Evolutionary conservation across 2,329 filamentous ascomycete genomes (phyloP).

Genomic region (Chaetomiaceae sp.): DNA sequence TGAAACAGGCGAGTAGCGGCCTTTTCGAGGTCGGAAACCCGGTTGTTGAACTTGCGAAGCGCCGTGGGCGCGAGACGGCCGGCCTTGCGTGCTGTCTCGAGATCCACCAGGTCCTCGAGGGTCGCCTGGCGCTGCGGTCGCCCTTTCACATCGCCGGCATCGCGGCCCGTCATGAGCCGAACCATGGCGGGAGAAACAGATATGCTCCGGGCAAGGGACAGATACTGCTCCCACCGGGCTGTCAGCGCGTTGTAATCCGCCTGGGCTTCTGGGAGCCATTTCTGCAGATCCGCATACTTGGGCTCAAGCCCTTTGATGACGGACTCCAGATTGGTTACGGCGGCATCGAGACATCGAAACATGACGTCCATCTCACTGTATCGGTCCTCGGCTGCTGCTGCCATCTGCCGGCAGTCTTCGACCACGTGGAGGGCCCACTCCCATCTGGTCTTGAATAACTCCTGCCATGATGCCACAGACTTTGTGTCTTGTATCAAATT

Average conservation of each 20-base stretch:
- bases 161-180: conserved; percentile 56
- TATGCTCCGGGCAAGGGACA: conserved; percentile 60
- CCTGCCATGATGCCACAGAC: conserved; percentile 81
- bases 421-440: conserved; percentile 72
- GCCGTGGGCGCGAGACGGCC: conserved; percentile 59
- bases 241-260: conserved; percentile 63
- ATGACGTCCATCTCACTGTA: conserved; percentile 73
- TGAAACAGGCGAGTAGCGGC: conserved; percentile 56
- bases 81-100: conserved; percentile 67
- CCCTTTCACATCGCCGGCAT: conserved; percentile 36
- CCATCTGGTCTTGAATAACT: conserved; percentile 74
- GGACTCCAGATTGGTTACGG: conserved; percentile 76
- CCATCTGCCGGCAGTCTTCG: conserved; percentile 64
- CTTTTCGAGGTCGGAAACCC: conserved; percentile 58
- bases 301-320: conserved; percentile 68
- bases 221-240: conserved; percentile 63
- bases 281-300: conserved; percentile 65
- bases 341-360: conserved; percentile 74
- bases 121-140: conserved; percentile 49
- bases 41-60: conserved; percentile 55
- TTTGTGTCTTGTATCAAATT: conserved; percentile 77
- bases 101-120: conserved; percentile 71
- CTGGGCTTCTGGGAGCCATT: conserved; percentile 64
- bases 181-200: conserved; percentile 64
- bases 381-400: conserved; percentile 57